Base-by-base conservation (phyloP, 2,329 filamentous ascomycete species). In the Trichoderma sp. region DNA sequence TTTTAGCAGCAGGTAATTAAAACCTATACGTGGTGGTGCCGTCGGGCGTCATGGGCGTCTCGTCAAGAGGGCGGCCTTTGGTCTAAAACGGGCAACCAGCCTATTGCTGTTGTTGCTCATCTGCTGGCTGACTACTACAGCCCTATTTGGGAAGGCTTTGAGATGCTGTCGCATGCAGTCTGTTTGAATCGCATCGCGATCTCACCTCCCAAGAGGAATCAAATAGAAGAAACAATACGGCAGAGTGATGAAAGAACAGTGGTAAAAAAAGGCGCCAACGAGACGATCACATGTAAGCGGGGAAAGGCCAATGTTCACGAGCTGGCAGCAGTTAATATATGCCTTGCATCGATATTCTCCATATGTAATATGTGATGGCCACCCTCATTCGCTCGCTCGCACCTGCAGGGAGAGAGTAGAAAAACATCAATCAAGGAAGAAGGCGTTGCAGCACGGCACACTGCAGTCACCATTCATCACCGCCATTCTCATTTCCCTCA, bases 301-400 rank as follows among this genome's bases (percentile, higher is more conserved):
- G n/a, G 61, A 49, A 24, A 37, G 16, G 28, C 18, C n/a, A 24
- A 32, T 18, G 32, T 26, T 54, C 32, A 46, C 51, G 26, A 37
- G 26, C 56, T 66, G 63, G 34, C 51, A 58, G 32, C 63, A 51
- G n/a, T 58, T 21, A 37, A 43, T 49, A 43, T 49, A 58, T 58
- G 52, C 63, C 63, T 66, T 66, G 63, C 63, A 66, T 66, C 52
- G 16, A 49, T 58, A 54, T 66, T 66, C 52, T 49, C 63, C 63
- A 66, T 66, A 49, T 14, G 34, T 32, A 43, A 24, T 26, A 7
- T 66, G 63, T 51, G 54, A 58, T 37, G 54, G 11, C 54, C 13
- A 21, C 54, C 37, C 58, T 59, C 37, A 66, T 66, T 66, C 54
- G 63, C 63, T 66, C 63, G 63, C 63, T 59, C 63, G 63, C 63